Conservation (phyloP, 164 flowering plant genomes). For the Hamamelis virginiana region DNA sequence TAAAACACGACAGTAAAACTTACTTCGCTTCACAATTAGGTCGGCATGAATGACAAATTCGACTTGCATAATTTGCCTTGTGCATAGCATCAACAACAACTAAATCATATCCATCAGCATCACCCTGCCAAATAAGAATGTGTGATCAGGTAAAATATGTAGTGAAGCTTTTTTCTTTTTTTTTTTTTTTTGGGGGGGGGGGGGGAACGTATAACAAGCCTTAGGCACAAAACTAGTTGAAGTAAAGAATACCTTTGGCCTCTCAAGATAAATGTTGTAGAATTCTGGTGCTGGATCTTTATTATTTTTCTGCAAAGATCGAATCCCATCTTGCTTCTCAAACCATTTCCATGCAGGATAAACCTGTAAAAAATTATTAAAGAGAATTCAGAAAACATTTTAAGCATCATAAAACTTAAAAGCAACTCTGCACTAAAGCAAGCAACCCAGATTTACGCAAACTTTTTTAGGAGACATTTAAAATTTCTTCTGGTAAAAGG, state of each 20-base stretch:
- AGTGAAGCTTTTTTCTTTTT: too few relatives aligned
- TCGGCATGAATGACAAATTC: constrained; percentile 96
- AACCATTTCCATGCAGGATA: constrained; percentile 99
- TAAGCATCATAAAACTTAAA: neutral
- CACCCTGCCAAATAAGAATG: constrained; percentile 62
- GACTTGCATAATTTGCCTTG: constrained; percentile 98
- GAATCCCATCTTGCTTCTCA: constrained; percentile 98
- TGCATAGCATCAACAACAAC: constrained; percentile 99
- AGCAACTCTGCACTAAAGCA: too few relatives aligned
- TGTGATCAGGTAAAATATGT: constrained; percentile 2
- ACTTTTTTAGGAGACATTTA: neutral
- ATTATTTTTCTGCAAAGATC: constrained; percentile 80
- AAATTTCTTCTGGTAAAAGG: neutral
- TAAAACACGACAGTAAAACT: constrained; percentile 16
- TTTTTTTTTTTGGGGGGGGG: too few relatives aligned
- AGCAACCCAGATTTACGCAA: neutral
- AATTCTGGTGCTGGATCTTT: constrained; percentile 97
- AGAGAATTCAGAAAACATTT: neutral
- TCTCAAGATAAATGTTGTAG: constrained; percentile 94
- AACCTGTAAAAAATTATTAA: constrained; percentile 43
- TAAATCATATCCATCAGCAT: constrained; percentile 96
- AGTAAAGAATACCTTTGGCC: constrained; percentile 76
- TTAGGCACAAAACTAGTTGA: neutral
- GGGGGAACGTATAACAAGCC: too few relatives aligned
- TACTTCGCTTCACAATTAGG: constrained; percentile 99